Evolutionary conservation across 257 asterid species (phyloP).

Genomic region (Solanum chaucha): DNA sequence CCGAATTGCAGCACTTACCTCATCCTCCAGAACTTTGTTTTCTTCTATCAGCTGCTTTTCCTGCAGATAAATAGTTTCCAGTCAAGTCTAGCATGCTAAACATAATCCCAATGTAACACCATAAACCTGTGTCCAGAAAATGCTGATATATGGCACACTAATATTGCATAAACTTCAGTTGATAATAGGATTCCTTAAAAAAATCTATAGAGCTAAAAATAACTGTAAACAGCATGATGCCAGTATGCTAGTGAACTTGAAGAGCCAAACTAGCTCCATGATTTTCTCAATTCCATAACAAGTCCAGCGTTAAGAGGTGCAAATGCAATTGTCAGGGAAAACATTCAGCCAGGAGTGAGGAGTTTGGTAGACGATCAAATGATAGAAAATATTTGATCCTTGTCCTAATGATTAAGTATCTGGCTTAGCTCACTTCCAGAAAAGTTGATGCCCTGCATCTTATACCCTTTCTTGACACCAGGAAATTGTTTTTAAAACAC

Average conservation of each 20-base stretch:
- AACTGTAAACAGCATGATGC: neutral
- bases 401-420: neutral
- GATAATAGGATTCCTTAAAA: neutral
- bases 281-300: neutral
- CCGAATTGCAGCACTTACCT: conserved; percentile 11
- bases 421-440: neutral
- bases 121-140: neutral
- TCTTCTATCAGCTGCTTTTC: conserved; percentile 37
- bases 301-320: neutral
- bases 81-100: neutral
- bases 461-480: neutral
- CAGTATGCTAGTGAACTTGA: neutral
- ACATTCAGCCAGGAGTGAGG: neutral
- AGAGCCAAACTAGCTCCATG: neutral
- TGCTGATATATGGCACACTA: neutral
- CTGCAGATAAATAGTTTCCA: conserved; percentile 9
- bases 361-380: neutral
- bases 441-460: neutral
- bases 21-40: conserved; percentile 29
- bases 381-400: neutral
- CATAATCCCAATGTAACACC: neutral
- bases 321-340: neutral
- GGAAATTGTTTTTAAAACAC: neutral
- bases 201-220: neutral
- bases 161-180: neutral